Percentiles rank a stretch among this genome's conserved stretches.
Evolutionary conservation across 2,329 filamentous ascomycete species (phyloP).

Genomic region (Fusarium udum): DNA sequence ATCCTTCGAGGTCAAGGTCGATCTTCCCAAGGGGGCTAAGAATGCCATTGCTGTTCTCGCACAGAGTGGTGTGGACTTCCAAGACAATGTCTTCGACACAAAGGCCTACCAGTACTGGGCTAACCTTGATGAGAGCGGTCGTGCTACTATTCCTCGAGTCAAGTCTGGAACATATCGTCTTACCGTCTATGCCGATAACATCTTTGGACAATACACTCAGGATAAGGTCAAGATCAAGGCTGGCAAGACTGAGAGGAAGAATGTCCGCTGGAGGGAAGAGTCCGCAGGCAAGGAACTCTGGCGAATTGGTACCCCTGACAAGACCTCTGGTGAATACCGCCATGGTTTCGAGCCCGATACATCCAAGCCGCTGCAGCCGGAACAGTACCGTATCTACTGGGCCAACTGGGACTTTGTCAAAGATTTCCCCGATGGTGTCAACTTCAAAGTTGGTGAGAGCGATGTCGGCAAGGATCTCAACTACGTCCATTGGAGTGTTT

Average conservation of each 20-base stretch:
- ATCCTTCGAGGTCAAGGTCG: slow-evolving; percentile 59
- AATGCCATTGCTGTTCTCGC: slow-evolving; percentile 64
- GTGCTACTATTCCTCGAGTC: slow-evolving; percentile 63
- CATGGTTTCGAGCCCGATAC: slow-evolving; percentile 63
- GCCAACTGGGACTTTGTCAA: slow-evolving; percentile 65
- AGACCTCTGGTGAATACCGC: slow-evolving; percentile 67
- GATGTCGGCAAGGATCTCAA: slow-evolving; percentile 63
- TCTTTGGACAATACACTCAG: slow-evolving; percentile 68
- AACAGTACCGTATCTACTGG: slow-evolving; percentile 71
- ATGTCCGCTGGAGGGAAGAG: slow-evolving; percentile 62
- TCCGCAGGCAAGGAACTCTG: slow-evolving; percentile 67
- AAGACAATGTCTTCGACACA: slow-evolving; percentile 58
- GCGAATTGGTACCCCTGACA: slow-evolving; percentile 70
- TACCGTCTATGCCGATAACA: slow-evolving; percentile 69
- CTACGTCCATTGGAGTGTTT: slow-evolving; percentile 73
- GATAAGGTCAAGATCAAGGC: slow-evolving; percentile 59
- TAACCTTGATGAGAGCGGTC: slow-evolving; percentile 57
- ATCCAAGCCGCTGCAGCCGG: slow-evolving; percentile 60
- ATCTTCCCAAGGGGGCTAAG: slow-evolving; percentile 61
- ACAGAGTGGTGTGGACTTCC: slow-evolving; percentile 46
- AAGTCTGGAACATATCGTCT: slow-evolving; percentile 68
- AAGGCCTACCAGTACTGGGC: slow-evolving; percentile 72
- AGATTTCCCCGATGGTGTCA: slow-evolving; percentile 68
- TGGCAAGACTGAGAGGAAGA: slow-evolving; percentile 47
- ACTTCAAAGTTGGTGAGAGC: slow-evolving; percentile 65